Percentiles rank a stretch among this genome's conserved stretches.
These are phyloP conservation scores for Crucibulum laeve DNA, from an alignment of 768 basidiomycete species.

Conservation along the genomic window DNA sequence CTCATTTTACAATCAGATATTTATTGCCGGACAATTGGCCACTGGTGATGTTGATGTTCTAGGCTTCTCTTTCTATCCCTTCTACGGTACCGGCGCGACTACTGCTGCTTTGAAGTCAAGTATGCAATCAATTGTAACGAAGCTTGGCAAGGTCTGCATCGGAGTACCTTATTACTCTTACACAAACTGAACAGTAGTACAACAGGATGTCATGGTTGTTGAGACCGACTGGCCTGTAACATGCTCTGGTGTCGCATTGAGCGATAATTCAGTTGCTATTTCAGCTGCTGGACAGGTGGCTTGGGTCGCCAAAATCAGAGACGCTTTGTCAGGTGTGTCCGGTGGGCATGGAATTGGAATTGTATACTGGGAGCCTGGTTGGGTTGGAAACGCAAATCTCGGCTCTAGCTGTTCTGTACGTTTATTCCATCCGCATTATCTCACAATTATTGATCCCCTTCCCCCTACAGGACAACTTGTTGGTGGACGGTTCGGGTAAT, in stretches of 20 bases:
- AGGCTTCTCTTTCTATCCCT: slow-evolving; percentile 65
- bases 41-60: slow-evolving; percentile 50
- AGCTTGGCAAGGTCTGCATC: slow-evolving; percentile 39
- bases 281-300: slow-evolving; percentile 47
- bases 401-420: slow-evolving; percentile 38
- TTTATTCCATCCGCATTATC: too few species aligned
- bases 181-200: not conserved
- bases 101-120: slow-evolving; percentile 43
- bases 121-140: slow-evolving; percentile 44
- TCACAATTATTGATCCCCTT: too few species aligned
- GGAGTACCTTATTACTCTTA: not conserved
- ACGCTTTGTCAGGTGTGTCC: slow-evolving; percentile 39
- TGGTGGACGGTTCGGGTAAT: slow-evolving; percentile 46
- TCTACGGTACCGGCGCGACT: slow-evolving; percentile 57
- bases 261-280: slow-evolving; percentile 40
- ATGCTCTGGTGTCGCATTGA: slow-evolving; percentile 41
- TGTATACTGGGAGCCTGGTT: slow-evolving; percentile 67
- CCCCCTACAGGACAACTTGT: too few species aligned
- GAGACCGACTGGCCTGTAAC: slow-evolving; percentile 62
- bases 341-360: slow-evolving; percentile 44
- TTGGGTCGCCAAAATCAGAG: slow-evolving; percentile 49
- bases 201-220: slow-evolving; percentile 50
- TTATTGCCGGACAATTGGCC: slow-evolving; percentile 47
- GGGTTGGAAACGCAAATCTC: slow-evolving; percentile 51
- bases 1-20: slow-evolving; percentile 49